Evolutionary conservation across 345 rosid genomes (phyloP).

Genomic region (Firmiana major): DNA sequence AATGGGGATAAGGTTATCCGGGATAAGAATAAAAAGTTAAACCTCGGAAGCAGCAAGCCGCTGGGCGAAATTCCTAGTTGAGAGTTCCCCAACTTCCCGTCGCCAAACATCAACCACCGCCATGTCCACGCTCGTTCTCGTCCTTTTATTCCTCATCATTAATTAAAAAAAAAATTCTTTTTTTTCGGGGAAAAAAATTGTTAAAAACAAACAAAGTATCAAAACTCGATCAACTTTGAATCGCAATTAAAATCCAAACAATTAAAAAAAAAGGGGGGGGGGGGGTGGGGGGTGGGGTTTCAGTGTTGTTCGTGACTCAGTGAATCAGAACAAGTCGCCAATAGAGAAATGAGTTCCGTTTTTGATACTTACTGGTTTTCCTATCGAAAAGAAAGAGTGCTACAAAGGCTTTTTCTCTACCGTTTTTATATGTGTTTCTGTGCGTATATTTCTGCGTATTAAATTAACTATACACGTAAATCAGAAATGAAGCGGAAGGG

Average conservation of each 20-base stretch:
- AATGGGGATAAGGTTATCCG: not conserved
- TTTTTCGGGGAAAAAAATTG: not conserved
- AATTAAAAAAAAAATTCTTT: not conserved
- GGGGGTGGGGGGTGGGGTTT: no score
- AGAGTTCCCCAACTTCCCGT: slow-evolving; percentile 77
- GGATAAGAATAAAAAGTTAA: not conserved
- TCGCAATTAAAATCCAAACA: not conserved
- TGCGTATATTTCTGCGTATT: not conserved
- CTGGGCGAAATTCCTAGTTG: slow-evolving; percentile 58
- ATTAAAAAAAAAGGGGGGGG: no score
- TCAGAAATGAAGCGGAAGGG: no score
- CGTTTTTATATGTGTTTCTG: not conserved
- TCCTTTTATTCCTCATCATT: slow-evolving; percentile 31
- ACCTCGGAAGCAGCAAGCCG: slow-evolving; percentile 87
- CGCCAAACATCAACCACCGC: slow-evolving; percentile 61
- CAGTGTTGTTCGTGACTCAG: not conserved
- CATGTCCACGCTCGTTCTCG: slow-evolving; percentile 30
- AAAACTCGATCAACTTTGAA: not conserved
- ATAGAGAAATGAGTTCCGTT: not conserved
- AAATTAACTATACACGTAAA: not conserved
- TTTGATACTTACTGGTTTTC: no score
- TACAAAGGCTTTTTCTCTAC: not conserved
- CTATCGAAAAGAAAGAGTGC: not conserved
- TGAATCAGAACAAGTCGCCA: not conserved
- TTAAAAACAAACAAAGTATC: not conserved